These are phyloP conservation scores for Penicillium sp. DNA, from an alignment of 2,329 filamentous ascomycete genomes.

Conservation along the genomic window DNA sequence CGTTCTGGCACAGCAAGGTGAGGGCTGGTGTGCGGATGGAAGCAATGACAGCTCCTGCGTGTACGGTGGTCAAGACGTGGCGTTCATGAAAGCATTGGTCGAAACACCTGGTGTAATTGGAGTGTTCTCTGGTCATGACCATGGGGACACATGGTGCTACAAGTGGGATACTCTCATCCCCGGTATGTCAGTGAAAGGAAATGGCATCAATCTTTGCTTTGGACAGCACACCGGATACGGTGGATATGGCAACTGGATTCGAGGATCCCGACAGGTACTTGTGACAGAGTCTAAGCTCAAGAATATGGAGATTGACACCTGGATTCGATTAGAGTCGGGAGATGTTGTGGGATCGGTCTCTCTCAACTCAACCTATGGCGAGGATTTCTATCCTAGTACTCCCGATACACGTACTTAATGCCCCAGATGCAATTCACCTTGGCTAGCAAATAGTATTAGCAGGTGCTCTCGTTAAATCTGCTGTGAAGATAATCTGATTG, in stretches of 20 bases:
- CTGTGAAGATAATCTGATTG: neutral
- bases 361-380: constrained; percentile 63
- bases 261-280: constrained; percentile 62
- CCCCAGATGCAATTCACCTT: constrained; percentile 1
- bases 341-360: constrained; percentile 55
- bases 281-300: constrained; percentile 51
- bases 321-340: constrained; percentile 63
- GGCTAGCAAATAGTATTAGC: neutral
- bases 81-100: constrained; percentile 66
- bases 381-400: constrained; percentile 42
- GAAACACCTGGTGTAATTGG: constrained; percentile 59
- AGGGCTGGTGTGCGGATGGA: constrained; percentile 15
- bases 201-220: constrained; percentile 57
- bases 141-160: constrained; percentile 62
- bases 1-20: constrained; percentile 33
- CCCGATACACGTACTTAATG: constrained; percentile 5
- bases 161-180: constrained; percentile 40
- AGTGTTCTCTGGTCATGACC: constrained; percentile 68
- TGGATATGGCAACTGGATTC: constrained; percentile 67
- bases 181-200: constrained; percentile 42
- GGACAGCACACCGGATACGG: constrained; percentile 71
- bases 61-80: constrained; percentile 53
- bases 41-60: constrained; percentile 30
- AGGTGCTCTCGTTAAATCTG: neutral
- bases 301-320: constrained; percentile 57